Conservation (phyloP, 2,329 filamentous ascomycete genomes). For the Aspergillus sp. region DNA sequence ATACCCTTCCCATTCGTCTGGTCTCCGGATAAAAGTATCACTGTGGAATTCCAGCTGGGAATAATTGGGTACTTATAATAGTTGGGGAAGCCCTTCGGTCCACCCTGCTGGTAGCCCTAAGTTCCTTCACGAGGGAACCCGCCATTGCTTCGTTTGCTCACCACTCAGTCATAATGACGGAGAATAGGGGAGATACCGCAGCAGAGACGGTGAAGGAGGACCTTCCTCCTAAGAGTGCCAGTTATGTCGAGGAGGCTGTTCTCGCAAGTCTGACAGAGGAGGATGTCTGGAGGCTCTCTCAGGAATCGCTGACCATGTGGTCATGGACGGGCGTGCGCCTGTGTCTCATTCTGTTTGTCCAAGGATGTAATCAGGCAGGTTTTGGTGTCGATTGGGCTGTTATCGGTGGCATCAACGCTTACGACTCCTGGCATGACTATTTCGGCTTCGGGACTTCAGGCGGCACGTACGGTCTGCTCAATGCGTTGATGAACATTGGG, state of each 20-base stretch:
- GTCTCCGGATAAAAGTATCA: not conserved
- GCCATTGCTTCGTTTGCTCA: not conserved
- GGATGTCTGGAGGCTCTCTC: slow-evolving; percentile 44
- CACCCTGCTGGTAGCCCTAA: not conserved
- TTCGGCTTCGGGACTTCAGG: slow-evolving; percentile 46
- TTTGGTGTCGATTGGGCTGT: slow-evolving; percentile 54
- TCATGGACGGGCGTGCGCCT: slow-evolving; percentile 46
- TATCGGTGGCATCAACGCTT: slow-evolving; percentile 49
- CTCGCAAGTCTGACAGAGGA: slow-evolving; percentile 50
- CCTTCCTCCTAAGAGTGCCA: slow-evolving; percentile 8
- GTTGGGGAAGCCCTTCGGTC: not conserved
- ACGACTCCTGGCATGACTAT: slow-evolving; percentile 45
- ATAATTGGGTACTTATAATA: not conserved
- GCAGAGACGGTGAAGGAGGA: not conserved
- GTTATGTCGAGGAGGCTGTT: slow-evolving; percentile 46
- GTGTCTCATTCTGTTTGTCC: slow-evolving; percentile 46
- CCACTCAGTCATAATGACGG: slow-evolving; percentile 1
- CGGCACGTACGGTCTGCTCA: slow-evolving; percentile 44
- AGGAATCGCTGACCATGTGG: slow-evolving; percentile 41
- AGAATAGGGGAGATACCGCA: not conserved
- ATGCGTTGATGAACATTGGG: slow-evolving; percentile 51
- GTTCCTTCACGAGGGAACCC: not conserved
- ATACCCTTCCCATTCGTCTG: slow-evolving; percentile 1
- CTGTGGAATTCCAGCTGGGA: not conserved
- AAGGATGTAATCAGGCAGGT: slow-evolving; percentile 50